Evolutionary conservation across 2,329 filamentous ascomycete species (phyloP).

Genomic region (Apiospora aurea): DNA sequence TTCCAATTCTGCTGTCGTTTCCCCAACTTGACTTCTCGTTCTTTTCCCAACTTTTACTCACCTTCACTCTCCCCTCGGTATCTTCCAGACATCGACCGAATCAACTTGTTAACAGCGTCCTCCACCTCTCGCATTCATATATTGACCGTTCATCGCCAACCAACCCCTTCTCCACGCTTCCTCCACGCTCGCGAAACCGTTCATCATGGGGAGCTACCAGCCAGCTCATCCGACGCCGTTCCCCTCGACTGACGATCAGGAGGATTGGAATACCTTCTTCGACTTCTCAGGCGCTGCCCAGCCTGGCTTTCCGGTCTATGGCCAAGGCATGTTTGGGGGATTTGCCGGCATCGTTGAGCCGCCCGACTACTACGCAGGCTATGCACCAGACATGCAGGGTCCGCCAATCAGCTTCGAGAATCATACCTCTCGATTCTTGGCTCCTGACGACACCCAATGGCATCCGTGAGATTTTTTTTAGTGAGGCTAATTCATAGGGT

Average conservation of each 20-base stretch:
- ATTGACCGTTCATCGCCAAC: neutral
- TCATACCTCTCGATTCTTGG: neutral
- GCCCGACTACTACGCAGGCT: neutral
- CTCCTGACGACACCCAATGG: neutral
- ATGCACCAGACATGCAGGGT: neutral
- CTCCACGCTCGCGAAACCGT: neutral
- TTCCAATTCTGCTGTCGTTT: neutral
- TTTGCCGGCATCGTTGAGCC: too few relatives aligned
- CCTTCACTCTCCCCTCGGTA: neutral
- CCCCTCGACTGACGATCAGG: neutral
- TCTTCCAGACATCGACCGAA: too few relatives aligned
- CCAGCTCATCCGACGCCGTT: too few relatives aligned
- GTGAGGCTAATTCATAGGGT: neutral
- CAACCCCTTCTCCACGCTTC: neutral
- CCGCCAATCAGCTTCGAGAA: neutral
- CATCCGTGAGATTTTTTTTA: conserved; percentile 5
- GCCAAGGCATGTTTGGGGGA: neutral
- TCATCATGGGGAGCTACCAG: neutral
- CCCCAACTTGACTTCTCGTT: neutral
- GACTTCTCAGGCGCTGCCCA: neutral
- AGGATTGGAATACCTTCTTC: neutral
- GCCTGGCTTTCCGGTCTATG: neutral
- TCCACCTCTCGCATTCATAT: neutral
- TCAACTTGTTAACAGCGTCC: neutral
- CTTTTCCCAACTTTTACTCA: neutral